phyloP scores from a whole-genome alignment of 768 basidiomycete species.

The Pleurotus platypus region DNA sequence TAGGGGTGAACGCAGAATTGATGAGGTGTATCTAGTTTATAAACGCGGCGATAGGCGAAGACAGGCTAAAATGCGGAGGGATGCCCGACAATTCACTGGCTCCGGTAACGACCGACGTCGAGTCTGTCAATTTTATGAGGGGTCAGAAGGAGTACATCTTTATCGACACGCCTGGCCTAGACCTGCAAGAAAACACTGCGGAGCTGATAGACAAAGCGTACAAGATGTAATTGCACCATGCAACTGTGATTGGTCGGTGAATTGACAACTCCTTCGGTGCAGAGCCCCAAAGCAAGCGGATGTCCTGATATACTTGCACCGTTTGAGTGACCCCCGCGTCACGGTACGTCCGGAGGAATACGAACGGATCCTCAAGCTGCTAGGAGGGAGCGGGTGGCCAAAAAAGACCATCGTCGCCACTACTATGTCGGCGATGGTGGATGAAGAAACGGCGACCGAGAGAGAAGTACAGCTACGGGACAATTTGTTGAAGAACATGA shows the following conservation, averaged over 20 bases:
- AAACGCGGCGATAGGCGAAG: not conserved
- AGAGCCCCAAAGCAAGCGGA: conserved; percentile 7
- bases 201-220: conserved; percentile 9
- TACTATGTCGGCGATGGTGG: conserved; percentile 34
- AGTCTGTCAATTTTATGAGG: not conserved
- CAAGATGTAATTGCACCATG: not conserved
- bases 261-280: not conserved
- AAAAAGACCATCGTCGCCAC: conserved; percentile 40
- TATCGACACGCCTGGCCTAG: conserved; percentile 18
- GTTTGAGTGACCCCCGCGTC: conserved; percentile 29
- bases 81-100: not conserved
- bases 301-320: conserved; percentile 38
- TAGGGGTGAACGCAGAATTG: not conserved
- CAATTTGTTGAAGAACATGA: conserved; percentile 25
- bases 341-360: conserved; percentile 6
- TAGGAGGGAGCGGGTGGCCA: conserved; percentile 30
- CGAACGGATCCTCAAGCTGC: conserved; percentile 1
- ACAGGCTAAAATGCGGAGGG: not conserved
- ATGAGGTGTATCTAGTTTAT: not conserved
- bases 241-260: not conserved
- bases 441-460: conserved; percentile 11
- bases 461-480: conserved; percentile 24
- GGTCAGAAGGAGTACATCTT: conserved; percentile 5
- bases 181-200: conserved; percentile 5
- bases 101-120: not conserved